Base-by-base conservation (phyloP, 345 rosid genomes). In the Euphorbia peplus region DNA sequence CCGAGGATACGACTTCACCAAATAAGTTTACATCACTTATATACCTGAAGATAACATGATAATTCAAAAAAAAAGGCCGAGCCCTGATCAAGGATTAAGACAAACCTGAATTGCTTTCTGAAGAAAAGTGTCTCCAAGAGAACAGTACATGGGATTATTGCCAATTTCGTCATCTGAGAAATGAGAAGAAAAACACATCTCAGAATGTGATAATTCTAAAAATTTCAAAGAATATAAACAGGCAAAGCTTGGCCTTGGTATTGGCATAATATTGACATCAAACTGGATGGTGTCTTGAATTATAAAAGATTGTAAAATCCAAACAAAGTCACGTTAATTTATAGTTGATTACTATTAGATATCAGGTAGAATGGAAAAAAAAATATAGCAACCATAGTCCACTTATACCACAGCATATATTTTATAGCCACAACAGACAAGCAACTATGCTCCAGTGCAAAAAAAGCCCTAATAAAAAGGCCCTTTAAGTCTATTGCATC, bases 81-180 rank as follows among this genome's bases (percentile, higher is more conserved):
- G 35, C 57, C 63, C 11, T 70, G 25, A 32, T 56, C 65, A 37
- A 59, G 14, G 25, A 69, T 52, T 44, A 75, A 42, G 50, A 72
- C 80, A 75, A 63, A 92, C 99, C 99, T 95, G 93, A 95, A 95
- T 63, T 64, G 81, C 83, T 95, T 95, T 78, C 97, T 84, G 87
- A 92, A 95, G 85, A 95, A 95, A 76, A 95, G 81, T 6, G 98
- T 95, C 90, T 95, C 99, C 90, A 95, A 78, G 62, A 95, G 90
- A 79, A 95, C 97, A 41, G 99, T 95, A 69, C 98, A 95, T 14
- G 99, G 99, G 71, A 95, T 95, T 66, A 95, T 95, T 39, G 99
- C 99, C 82, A 95, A 82, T 84, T 95, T 95, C 28, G 99, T 95
- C 99, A 95, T 95, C 99, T 95, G 75, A 68, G 14, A 73, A 73